A percentile compares a stretch with the other conserved stretches of the same genome.
Evolutionary conservation across 352 stramenopile genomes (phyloP).

Genomic region (Phytophthora idaei): DNA sequence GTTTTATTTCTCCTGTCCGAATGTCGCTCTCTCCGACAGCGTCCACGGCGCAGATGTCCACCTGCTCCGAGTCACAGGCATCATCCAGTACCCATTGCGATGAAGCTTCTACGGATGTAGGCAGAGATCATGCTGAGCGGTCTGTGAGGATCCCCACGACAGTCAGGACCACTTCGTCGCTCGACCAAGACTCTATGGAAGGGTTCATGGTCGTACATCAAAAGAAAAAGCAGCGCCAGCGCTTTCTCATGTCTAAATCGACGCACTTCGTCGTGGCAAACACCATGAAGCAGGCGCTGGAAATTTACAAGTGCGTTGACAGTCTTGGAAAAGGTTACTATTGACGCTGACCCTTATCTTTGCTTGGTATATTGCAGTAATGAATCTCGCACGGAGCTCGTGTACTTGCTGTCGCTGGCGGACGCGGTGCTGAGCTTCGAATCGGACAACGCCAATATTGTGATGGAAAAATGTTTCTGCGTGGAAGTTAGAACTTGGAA

Average conservation of each 20-base stretch:
- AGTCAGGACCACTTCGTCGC: constrained; percentile 31
- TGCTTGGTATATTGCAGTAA: constrained; percentile 33
- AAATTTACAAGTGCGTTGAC: constrained; percentile 56
- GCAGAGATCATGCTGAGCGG: background rate
- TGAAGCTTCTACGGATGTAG: constrained; percentile 5
- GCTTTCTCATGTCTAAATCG: constrained; percentile 52
- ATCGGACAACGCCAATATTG: constrained; percentile 66
- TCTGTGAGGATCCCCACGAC: constrained; percentile 19
- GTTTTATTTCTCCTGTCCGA: constrained; percentile 1
- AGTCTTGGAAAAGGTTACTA: background rate
- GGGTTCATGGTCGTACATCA: constrained; percentile 67
- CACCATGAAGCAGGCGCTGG: constrained; percentile 54
- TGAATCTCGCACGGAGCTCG: constrained; percentile 50
- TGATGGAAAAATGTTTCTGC: constrained; percentile 81
- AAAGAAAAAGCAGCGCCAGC: constrained; percentile 65
- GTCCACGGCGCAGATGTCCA: constrained; percentile 14
- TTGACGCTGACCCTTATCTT: constrained; percentile 1
- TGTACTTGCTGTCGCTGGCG: constrained; percentile 70
- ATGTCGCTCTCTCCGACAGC: constrained; percentile 11
- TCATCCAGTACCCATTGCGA: background rate
- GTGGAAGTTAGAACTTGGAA: constrained; percentile 76
- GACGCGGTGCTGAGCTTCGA: constrained; percentile 68
- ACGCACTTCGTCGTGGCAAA: constrained; percentile 61
- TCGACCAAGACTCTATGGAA: constrained; percentile 52
- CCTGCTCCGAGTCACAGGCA: constrained; percentile 11